These are phyloP conservation scores for Xylaria sp. DNA, from an alignment of 2,329 filamentous ascomycete genomes.

Conservation along the genomic window DNA sequence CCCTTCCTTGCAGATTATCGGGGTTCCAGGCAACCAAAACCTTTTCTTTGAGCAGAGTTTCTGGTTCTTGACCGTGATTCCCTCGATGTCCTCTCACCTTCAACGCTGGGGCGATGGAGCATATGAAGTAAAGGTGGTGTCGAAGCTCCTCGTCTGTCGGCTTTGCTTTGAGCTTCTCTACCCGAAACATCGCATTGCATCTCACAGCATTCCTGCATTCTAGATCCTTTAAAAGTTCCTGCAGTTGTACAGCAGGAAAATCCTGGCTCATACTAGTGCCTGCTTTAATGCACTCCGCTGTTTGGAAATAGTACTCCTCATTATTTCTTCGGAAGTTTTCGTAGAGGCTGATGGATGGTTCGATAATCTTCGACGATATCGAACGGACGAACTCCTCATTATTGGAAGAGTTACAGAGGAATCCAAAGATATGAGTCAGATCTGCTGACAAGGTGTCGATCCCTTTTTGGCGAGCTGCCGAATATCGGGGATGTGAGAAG, in stretches of 20 bases:
- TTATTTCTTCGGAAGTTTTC: conserved; percentile 6
- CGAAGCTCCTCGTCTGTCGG: conserved; percentile 49
- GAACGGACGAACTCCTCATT: not conserved
- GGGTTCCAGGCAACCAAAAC: conserved; percentile 53
- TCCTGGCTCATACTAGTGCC: not conserved
- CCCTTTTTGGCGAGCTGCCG: not conserved
- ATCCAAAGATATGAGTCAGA: conserved; percentile 6
- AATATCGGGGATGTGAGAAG: not conserved
- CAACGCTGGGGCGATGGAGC: conserved; percentile 51
- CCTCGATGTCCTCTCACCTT: conserved; percentile 50
- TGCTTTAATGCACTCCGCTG: conserved; percentile 43
- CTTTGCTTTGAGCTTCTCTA: conserved; percentile 39
- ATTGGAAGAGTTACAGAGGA: not conserved
- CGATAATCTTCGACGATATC: conserved; percentile 9
- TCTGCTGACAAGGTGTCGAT: conserved; percentile 4
- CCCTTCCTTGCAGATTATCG: not conserved
- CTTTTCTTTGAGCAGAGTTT: conserved; percentile 52
- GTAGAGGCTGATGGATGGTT: conserved; percentile 4
- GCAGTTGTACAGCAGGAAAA: not conserved
- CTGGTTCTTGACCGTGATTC: conserved; percentile 49
- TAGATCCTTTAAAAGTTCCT: not conserved
- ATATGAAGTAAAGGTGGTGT: conserved; percentile 49
- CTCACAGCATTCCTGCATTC: conserved; percentile 3
- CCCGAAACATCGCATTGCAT: not conserved
- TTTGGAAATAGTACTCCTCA: conserved; percentile 30